Conservation (phyloP, 2,329 filamentous ascomycete species). For the Cladophialophora psammophila region DNA sequence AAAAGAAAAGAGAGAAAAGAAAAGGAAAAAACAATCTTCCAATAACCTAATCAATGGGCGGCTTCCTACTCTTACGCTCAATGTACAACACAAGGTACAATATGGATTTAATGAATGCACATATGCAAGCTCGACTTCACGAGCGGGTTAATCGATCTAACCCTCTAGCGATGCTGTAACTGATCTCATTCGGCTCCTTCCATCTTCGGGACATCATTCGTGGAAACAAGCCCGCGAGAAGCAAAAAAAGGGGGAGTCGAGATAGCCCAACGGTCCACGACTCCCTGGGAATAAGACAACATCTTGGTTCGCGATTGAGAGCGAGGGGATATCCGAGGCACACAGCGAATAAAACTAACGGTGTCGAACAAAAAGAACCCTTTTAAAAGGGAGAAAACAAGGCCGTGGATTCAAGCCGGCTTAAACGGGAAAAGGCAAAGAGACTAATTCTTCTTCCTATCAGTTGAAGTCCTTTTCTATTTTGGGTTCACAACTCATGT, state of each 20-base stretch:
- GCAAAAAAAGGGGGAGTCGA: neutral
- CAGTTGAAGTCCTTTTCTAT: neutral
- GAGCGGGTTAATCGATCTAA: neutral
- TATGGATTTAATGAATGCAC: conserved; percentile 8
- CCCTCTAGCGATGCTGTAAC: neutral
- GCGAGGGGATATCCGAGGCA: neutral
- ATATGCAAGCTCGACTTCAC: neutral
- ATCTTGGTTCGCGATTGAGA: neutral
- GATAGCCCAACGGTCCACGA: neutral
- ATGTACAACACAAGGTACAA: conserved; percentile 13
- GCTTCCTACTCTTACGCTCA: neutral
- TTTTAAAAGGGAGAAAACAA: neutral
- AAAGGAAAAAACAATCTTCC: neutral
- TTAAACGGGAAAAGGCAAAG: neutral
- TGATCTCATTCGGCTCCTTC: neutral
- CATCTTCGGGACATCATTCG: neutral
- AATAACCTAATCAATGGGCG: neutral
- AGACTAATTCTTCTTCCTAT: neutral
- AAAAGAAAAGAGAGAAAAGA: neutral
- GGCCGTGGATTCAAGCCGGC: neutral
- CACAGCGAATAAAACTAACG: neutral
- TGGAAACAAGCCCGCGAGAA: neutral
- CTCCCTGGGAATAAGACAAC: neutral
- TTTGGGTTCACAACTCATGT: neutral
- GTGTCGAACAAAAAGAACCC: neutral